Base-by-base conservation (phyloP, 23 red algal species). In the Gracilaria caudata region DNA sequence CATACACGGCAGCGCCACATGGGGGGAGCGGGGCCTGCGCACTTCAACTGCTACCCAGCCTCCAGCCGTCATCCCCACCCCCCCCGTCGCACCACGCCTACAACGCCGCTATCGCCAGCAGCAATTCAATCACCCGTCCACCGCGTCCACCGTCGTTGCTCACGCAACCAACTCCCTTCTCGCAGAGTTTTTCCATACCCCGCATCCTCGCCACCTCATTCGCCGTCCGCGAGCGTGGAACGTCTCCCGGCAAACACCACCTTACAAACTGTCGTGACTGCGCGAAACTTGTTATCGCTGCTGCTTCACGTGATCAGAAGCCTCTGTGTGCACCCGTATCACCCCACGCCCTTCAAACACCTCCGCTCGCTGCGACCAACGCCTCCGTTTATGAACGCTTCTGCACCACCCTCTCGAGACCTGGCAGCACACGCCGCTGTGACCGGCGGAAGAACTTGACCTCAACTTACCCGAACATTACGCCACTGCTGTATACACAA, bases 281-380 rank as follows among this genome's bases (percentile, higher is more conserved):
- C 61, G 30, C 25, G 61, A n/a, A n/a, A 36, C 61, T 66, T 35
- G 61, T 53, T 53, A 53, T 53, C 19, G 49, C 14, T 53, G 49
- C 32, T 14, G 32, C 30, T 75, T 75, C 70, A 75, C 70, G 70
- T 47, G 70, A 75, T 47, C 43, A 25, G 10, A 4, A 36, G 20
- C 70, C 70, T 17, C 70, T 75, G 70, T 47, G 70, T 75, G 70
- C 70, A 75, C 70, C 21, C 39, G 70, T 75, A 75, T 71, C 65
- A 71, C 33, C 39, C n/a, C 70, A 45, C 70, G 20, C 40, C 43
- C 70, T 75, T 75, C 70, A 49, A 24, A 38, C 39, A n/a, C 37
- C 70, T 47, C 70, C 70, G 25, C 70, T 75, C 70, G 70, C 70
- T 75, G 70, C 70, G 6, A 24, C 40, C 0, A 16, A 75, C 70